These are phyloP conservation scores for Pneumocystis sp. DNA, from an alignment of 1,139 yeast genomes.

Conservation along the genomic window DNA sequence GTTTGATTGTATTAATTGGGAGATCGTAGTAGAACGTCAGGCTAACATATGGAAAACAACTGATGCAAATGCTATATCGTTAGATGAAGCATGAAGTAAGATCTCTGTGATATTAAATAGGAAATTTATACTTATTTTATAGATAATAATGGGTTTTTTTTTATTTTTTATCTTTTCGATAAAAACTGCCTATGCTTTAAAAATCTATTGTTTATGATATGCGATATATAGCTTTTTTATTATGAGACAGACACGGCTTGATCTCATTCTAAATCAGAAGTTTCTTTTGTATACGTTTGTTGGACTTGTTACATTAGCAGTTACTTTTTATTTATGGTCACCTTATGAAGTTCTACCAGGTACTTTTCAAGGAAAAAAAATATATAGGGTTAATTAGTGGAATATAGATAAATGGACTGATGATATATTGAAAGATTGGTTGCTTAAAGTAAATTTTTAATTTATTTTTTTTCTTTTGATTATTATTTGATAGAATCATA, in stretches of 20 bases:
- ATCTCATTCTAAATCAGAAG: neutral
- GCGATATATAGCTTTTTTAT: neutral
- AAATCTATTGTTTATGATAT: neutral
- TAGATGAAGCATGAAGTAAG: neutral
- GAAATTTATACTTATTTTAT: neutral
- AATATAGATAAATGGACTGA: neutral
- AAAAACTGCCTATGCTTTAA: neutral
- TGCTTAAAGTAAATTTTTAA: neutral
- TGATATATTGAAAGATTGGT: neutral
- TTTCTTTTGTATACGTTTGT: neutral
- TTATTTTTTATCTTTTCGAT: neutral
- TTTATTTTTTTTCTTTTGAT: neutral
- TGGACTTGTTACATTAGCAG: neutral
- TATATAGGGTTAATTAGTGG: neutral
- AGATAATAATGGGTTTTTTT: neutral
- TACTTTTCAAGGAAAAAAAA: neutral
- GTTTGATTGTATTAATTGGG: slow-evolving; percentile 79
- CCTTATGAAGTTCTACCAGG: neutral
- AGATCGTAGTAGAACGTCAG: slow-evolving; percentile 54
- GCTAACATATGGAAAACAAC: slow-evolving; percentile 11
- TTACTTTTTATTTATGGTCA: neutral
- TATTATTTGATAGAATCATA: neutral
- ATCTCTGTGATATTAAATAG: neutral
- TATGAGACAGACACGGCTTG: neutral
- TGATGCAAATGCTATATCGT: neutral